A percentile compares a stretch with the other conserved stretches of the same genome.
Conservation (phyloP, 2,329 filamentous ascomycete genomes). For the Didymella exigua region DNA sequence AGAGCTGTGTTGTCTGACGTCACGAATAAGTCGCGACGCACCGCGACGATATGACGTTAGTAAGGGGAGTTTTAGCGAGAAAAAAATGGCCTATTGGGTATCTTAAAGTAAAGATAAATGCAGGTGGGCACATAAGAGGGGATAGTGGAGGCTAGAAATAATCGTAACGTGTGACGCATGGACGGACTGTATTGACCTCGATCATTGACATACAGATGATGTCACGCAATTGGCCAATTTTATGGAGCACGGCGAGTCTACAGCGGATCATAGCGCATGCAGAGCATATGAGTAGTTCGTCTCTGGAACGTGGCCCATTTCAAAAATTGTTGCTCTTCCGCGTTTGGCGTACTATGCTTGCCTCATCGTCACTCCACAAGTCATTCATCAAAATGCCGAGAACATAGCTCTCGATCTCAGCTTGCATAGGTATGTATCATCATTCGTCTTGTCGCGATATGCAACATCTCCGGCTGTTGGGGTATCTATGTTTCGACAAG, state of each 20-base stretch:
- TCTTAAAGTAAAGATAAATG: background rate
- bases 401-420: background rate
- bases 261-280: background rate
- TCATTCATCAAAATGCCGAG: background rate
- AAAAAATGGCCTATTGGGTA: constrained; percentile 5
- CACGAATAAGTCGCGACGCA: constrained; percentile 22
- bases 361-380: background rate
- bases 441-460: background rate
- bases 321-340: background rate
- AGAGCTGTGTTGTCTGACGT: constrained; percentile 31
- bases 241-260: background rate
- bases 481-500: background rate
- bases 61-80: background rate
- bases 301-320: background rate
- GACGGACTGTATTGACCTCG: background rate
- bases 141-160: constrained; percentile 2
- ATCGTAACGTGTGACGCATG: background rate
- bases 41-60: constrained; percentile 31
- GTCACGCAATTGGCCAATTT: constrained; percentile 4
- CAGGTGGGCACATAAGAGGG: constrained; percentile 8
- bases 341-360: background rate
- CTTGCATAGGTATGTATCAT: background rate
- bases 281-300: background rate
- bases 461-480: too few relatives aligned
- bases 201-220: constrained; percentile 9